These are phyloP conservation scores for Trametes villosa DNA, from an alignment of 768 basidiomycete genomes.

Conservation along the genomic window DNA sequence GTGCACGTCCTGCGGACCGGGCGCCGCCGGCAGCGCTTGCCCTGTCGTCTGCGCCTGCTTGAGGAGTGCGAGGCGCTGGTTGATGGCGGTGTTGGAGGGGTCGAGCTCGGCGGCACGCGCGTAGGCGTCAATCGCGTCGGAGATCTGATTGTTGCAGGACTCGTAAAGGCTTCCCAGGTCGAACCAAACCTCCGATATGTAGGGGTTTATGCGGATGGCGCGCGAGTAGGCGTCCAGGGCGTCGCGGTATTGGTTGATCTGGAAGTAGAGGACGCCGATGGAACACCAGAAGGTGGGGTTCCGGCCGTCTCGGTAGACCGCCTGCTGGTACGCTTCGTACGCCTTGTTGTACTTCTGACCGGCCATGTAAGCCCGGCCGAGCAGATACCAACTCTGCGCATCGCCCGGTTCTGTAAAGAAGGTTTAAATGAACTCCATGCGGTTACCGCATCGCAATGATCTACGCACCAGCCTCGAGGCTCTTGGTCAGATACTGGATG, in stretches of 20 bases:
- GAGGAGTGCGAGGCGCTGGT: slow-evolving; percentile 76
- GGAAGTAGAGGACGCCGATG: slow-evolving; percentile 98
- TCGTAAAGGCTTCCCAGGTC: slow-evolving; percentile 97
- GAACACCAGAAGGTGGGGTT: slow-evolving; percentile 99
- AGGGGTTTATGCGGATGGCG: slow-evolving; percentile 98
- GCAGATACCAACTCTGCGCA: slow-evolving; percentile 98
- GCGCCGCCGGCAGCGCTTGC: slow-evolving; percentile 79
- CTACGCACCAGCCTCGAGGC: slow-evolving; percentile 86
- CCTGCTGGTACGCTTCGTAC: slow-evolving; percentile 99
- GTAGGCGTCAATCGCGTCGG: slow-evolving; percentile 98
- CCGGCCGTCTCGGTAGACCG: slow-evolving; percentile 97
- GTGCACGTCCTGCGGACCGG: slow-evolving; percentile 94
- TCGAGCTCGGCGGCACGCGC: slow-evolving; percentile 94
- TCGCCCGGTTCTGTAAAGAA: slow-evolving; percentile 77
- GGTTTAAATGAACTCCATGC: neutral
- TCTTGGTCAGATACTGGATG: slow-evolving; percentile 92
- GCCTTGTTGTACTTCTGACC: slow-evolving; percentile 99
- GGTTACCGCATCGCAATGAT: neutral
- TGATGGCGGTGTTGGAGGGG: slow-evolving; percentile 80
- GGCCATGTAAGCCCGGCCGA: slow-evolving; percentile 98
- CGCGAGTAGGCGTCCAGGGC: slow-evolving; percentile 98
- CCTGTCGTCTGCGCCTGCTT: slow-evolving; percentile 80
- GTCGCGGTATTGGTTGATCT: slow-evolving; percentile 99
- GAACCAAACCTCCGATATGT: slow-evolving; percentile 95
- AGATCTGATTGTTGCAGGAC: slow-evolving; percentile 98